Percentiles rank a stretch among this genome's conserved stretches.
Evolutionary conservation across 495 filamentous ascomycete genomes (phyloP).

Genomic region (Penicillium lividum): DNA sequence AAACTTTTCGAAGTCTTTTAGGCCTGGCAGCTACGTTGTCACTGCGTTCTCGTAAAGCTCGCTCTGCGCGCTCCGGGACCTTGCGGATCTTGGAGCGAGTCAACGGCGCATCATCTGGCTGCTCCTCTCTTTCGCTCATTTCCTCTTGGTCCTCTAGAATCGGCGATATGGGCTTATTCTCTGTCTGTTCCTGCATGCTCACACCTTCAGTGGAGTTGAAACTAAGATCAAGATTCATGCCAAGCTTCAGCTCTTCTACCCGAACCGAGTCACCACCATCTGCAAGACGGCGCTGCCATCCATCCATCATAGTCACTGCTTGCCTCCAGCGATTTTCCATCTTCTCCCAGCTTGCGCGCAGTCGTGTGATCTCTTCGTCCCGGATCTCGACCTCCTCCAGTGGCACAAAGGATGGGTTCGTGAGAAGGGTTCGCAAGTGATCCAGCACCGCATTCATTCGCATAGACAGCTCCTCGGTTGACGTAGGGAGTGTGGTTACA

Average conservation of each 20-base stretch:
- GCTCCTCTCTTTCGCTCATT: constrained; percentile 28
- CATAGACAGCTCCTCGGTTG: constrained; percentile 68
- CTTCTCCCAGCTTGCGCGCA: constrained; percentile 84
- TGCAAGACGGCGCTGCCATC: constrained; percentile 83
- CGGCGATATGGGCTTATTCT: constrained; percentile 46
- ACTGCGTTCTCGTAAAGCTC: constrained; percentile 45
- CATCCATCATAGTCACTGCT: constrained; percentile 85
- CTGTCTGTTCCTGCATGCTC: constrained; percentile 35
- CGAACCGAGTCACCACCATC: constrained; percentile 77
- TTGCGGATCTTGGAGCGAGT: constrained; percentile 26
- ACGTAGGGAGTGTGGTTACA: constrained; percentile 50
- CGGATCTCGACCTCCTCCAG: constrained; percentile 91
- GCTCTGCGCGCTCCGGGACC: constrained; percentile 30
- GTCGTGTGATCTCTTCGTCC: constrained; percentile 81
- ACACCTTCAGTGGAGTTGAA: constrained; percentile 51
- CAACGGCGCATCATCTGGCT: constrained; percentile 23
- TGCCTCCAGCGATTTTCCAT: constrained; percentile 92
- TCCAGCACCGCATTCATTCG: constrained; percentile 75
- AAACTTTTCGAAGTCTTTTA: constrained; percentile 44
- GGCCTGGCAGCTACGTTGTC: constrained; percentile 39
- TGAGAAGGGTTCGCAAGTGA: constrained; percentile 78
- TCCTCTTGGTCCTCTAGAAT: constrained; percentile 55
- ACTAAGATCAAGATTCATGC: constrained; percentile 66
- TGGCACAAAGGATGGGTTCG: constrained; percentile 93
- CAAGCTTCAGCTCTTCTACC: constrained; percentile 78